Percentiles rank a stretch among this genome's conserved stretches.
phyloP scores from a whole-genome alignment of 2,329 filamentous ascomycete species.

The Fonsecaea pedrosoi region DNA sequence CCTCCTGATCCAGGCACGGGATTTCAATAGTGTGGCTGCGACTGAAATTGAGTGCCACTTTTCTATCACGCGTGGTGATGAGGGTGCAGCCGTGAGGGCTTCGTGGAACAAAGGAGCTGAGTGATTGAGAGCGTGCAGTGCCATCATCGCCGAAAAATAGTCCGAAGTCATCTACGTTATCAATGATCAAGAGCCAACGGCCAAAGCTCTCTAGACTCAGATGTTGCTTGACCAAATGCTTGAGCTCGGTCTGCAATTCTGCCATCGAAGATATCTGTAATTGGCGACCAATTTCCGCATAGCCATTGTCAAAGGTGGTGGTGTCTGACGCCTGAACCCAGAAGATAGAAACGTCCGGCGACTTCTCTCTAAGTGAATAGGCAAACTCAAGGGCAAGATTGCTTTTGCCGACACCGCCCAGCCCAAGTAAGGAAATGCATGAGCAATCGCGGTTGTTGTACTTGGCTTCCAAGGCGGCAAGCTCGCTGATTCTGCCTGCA shows the following conservation, averaged over 20 bases:
- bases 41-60: slow-evolving; percentile 2
- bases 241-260: slow-evolving; percentile 23
- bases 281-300: slow-evolving; percentile 14
- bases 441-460: slow-evolving; percentile 12
- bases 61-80: not conserved
- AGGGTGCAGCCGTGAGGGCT: slow-evolving; percentile 35
- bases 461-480: slow-evolving; percentile 14
- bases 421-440: slow-evolving; percentile 29
- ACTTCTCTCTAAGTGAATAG: not conserved
- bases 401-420: slow-evolving; percentile 42
- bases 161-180: slow-evolving; percentile 33
- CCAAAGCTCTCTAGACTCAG: slow-evolving; percentile 12
- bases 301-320: slow-evolving; percentile 25
- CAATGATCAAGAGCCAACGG: slow-evolving; percentile 35
- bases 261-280: slow-evolving; percentile 22
- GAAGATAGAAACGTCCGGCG: slow-evolving; percentile 27
- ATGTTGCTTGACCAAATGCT: slow-evolving; percentile 15
- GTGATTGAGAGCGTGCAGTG: not conserved
- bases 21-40: not conserved
- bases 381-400: slow-evolving; percentile 40
- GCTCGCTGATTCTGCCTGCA: slow-evolving; percentile 21
- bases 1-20: not conserved
- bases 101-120: slow-evolving; percentile 25
- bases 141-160: slow-evolving; percentile 10
- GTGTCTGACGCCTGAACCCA: slow-evolving; percentile 24